Base-by-base conservation (phyloP, 2,329 filamentous ascomycete genomes). In the Trichoderma hamatum region DNA sequence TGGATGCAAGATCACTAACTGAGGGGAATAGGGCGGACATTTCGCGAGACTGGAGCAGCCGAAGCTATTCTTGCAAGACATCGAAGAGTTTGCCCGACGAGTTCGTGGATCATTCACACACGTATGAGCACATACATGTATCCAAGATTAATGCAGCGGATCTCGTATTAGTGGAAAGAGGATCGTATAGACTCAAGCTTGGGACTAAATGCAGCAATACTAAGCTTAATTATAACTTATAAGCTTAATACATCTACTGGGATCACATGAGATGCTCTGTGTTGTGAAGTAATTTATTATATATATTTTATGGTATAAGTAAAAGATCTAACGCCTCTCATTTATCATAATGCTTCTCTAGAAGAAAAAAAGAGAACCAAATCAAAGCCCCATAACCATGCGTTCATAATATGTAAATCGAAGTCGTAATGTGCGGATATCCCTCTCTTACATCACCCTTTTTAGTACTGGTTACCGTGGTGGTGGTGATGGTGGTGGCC, bases 391-490 rank as follows among this genome's bases (percentile, higher is more conserved):
- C 21, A 56, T n/a, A 16, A 7, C 19, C 55, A 21, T 10, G 10
- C 55, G n/a, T 24, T 58, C 32, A 24, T 58, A 19, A 21, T 58
- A 58, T 34, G 6, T 49, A 49, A 24, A 49, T 49, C 32, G 55
- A 28, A n/a, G 14, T 58, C 55, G 7, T 32, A 28, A 36, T 3
- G n/a, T 58, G 55, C 24, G 14, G 3, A 21, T 7, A 36, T n/a
- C 30, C 21, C 24, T 60, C 46, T 60, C 36, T 24, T 14, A 14
- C 32, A 26, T 9, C n/a, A 13, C 30, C 13, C 1, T 30, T 13
- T 30, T n/a, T 61, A 56, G 3, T 46, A 19, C 69, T 69, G 72
- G 59, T 73, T 72, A 56, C 70, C 72, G 69, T 59, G 64, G 46
- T 58, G 52, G 10, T 36, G 34, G 28, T 67, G 62, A 36, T 58